Base-by-base conservation (phyloP, 2,329 filamentous ascomycete genomes). In the Trichoderma oligosporum region DNA sequence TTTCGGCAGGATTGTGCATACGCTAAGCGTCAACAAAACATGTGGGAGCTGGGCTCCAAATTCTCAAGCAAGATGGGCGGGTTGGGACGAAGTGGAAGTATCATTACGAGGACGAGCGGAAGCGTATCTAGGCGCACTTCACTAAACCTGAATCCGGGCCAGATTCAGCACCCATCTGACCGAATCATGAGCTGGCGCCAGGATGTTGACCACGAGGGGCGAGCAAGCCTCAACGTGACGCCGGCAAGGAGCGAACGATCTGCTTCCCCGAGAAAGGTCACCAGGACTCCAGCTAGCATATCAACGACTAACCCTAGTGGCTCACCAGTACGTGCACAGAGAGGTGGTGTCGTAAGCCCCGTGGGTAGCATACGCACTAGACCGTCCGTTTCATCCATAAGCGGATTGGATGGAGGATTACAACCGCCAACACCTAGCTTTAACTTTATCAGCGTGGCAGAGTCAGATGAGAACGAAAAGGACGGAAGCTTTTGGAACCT, bases 1-100 rank as follows among this genome's bases (percentile, higher is more conserved):
- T 97, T 97, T 68, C 84, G 94, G 18, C 93, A 97, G 71, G 94
- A 99, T 69, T 97, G 93, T 68, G 94, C 93, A 0, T 90, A 82
- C 64, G 73, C 79, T 47, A 96, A 96, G 72, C 85, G 93, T 4
- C 81, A 83, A 56, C 82, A 85, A 57, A 89, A 91, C 56, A 82
- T 80, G 35, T 93, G 87, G 87, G 91, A 96, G 63, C 84, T 86
- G 0, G 81, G 82, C 1, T 93, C 88, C 14, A 84, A 84, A 7
- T 88, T 96, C 64, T 91, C 89, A 8, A 85, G 84, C 62, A 85
- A 84, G 64, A 73, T 89, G 45, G 71, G 81, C 22, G 83, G 82
- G 31, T 77, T 89, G 1, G 81, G 78, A 7, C 76, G 82, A 25
- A 81, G 79, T 49, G 76, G 73, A n/a, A 85, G 82, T 64, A 76